These are phyloP conservation scores for Kappamyces sp. DNA, from an alignment of 192 early-diverging fungal species.

Conservation along the genomic window DNA sequence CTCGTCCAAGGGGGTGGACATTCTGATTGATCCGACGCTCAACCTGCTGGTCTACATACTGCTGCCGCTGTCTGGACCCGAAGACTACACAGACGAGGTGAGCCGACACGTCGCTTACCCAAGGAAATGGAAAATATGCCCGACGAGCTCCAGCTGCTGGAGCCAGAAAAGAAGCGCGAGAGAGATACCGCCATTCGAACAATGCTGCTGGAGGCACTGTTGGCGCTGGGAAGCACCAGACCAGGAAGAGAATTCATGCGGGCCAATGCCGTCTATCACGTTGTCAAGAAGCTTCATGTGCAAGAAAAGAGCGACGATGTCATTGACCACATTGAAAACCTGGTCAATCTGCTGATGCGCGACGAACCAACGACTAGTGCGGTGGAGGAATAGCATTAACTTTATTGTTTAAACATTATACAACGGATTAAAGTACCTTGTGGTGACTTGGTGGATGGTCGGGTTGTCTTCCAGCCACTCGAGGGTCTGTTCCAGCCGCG, in stretches of 20 bases:
- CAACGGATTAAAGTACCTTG: no score
- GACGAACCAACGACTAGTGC: slow-evolving; percentile 58
- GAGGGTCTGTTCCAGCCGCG: no score
- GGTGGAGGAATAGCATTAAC: no score
- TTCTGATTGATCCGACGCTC: slow-evolving; percentile 64
- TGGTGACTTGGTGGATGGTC: no score
- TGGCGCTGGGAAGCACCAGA: slow-evolving; percentile 70
- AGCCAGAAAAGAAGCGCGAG: slow-evolving; percentile 80
- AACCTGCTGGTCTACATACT: slow-evolving; percentile 85
- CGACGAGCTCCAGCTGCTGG: slow-evolving; percentile 84
- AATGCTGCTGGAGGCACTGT: slow-evolving; percentile 73
- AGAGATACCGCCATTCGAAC: slow-evolving; percentile 63
- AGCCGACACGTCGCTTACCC: slow-evolving; percentile 16
- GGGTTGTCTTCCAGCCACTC: no score
- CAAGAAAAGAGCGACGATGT: slow-evolving; percentile 67
- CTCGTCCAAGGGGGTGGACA: slow-evolving; percentile 37
- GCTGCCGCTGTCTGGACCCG: slow-evolving; percentile 83
- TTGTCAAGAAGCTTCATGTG: slow-evolving; percentile 79
- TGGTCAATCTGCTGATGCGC: slow-evolving; percentile 83
- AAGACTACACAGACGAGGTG: slow-evolving; percentile 85
- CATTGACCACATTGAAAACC: slow-evolving; percentile 61
- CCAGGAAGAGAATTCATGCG: slow-evolving; percentile 76
- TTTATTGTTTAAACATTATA: no score
- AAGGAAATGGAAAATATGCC: slow-evolving; percentile 90
- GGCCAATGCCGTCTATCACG: slow-evolving; percentile 73